Evolutionary conservation across 2,329 filamentous ascomycete genomes (phyloP).

Genomic region (Byssoonygena ceratinophila): DNA sequence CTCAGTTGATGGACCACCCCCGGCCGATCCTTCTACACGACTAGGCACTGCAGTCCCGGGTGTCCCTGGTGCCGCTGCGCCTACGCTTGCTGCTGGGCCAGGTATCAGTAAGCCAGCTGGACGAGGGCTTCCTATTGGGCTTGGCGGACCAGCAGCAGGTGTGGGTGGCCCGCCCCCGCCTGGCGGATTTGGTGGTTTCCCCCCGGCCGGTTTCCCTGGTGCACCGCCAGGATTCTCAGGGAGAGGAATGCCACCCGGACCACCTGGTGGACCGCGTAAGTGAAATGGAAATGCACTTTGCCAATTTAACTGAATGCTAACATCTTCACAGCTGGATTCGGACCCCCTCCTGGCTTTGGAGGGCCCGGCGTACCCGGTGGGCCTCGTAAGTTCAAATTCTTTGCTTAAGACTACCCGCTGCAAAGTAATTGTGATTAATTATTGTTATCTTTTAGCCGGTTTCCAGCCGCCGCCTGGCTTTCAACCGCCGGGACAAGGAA

Average conservation of each 20-base stretch:
- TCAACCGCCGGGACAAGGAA: constrained; percentile 52
- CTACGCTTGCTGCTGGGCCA: constrained; percentile 68
- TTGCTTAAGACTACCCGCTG: too few species aligned
- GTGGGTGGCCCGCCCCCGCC: constrained; percentile 67
- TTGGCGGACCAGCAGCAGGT: constrained; percentile 81
- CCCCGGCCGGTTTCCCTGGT: constrained; percentile 44
- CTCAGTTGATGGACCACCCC: constrained; percentile 89
- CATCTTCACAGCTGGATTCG: constrained; percentile 35
- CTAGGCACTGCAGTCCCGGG: constrained; percentile 66
- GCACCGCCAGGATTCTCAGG: constrained; percentile 43
- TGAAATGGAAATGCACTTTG: constrained; percentile 23
- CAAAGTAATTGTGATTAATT: constrained; percentile 11
- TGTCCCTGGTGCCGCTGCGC: constrained; percentile 47
- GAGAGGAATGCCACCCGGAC: constrained; percentile 35
- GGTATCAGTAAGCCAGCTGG: constrained; percentile 87
- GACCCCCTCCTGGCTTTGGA: constrained; percentile 40
- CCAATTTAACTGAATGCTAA: constrained; percentile 17
- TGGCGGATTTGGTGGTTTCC: constrained; percentile 43
- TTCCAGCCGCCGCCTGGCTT: constrained; percentile 60
- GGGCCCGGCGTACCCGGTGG: constrained; percentile 30
- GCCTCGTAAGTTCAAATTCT: constrained; percentile 35
- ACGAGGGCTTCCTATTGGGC: constrained; percentile 67
- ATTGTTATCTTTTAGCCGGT: constrained; percentile 30
- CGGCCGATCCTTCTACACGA: constrained; percentile 81
- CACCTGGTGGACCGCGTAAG: constrained; percentile 43